phyloP scores from a whole-genome alignment of 208 protist species.

The Wallacemonas rigidus region DNA sequence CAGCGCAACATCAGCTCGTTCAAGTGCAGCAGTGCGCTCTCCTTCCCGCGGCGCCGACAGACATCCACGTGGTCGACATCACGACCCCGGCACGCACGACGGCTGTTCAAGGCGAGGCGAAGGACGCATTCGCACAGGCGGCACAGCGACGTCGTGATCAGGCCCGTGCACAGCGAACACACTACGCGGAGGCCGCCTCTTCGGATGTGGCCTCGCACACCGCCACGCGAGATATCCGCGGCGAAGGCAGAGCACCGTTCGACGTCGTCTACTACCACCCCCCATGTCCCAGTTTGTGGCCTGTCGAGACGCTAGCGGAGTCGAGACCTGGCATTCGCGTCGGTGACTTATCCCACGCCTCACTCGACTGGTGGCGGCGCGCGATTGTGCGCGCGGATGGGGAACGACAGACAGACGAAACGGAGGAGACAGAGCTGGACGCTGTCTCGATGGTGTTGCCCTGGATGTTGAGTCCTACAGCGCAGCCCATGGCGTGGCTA shows the following conservation, averaged over 20 bases:
- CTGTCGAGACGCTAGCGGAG: constrained; percentile 12
- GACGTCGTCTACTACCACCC: constrained; percentile 58
- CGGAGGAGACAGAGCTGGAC: too few species aligned
- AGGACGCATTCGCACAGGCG: constrained; percentile 17
- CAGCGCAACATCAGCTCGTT: constrained; percentile 17
- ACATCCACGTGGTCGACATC: background rate
- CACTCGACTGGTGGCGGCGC: background rate
- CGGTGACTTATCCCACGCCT: background rate
- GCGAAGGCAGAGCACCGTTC: constrained; percentile 23
- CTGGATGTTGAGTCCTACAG: background rate
- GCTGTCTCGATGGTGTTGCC: background rate
- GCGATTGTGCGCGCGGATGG: background rate
- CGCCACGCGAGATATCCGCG: too few species aligned
- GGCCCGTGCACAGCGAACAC: constrained; percentile 26
- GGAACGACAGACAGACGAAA: background rate
- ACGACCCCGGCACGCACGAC: background rate
- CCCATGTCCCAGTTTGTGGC: constrained; percentile 24
- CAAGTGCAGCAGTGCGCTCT: constrained; percentile 25
- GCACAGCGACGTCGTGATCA: constrained; percentile 30
- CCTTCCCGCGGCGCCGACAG: constrained; percentile 19
- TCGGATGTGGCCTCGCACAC: background rate
- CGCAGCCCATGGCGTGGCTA: background rate
- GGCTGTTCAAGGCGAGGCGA: background rate
- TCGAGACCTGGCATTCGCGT: background rate
- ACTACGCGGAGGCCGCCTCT: constrained; percentile 21